Evolutionary conservation across 345 rosid genomes (phyloP).

Genomic region (Euphorbia tirucalli): DNA sequence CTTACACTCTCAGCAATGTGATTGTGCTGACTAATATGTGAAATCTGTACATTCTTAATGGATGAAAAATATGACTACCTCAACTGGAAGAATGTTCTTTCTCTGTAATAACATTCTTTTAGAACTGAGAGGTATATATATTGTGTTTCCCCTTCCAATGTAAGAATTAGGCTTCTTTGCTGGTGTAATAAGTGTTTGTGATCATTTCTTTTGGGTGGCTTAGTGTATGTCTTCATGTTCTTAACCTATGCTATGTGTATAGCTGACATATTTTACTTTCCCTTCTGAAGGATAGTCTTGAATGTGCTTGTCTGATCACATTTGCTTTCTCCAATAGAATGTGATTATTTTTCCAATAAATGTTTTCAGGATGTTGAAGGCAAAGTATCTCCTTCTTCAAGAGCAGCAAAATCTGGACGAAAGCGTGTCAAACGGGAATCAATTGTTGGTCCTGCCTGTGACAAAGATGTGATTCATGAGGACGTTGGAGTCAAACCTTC

Average conservation of each 20-base stretch:
- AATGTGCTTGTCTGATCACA: neutral
- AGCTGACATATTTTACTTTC: neutral
- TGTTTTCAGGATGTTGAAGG: slow-evolving; percentile 41
- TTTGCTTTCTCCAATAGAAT: neutral
- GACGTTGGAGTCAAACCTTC: slow-evolving; percentile 84
- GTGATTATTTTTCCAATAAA: neutral
- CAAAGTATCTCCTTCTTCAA: slow-evolving; percentile 20
- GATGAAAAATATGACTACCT: neutral
- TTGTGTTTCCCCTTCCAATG: neutral
- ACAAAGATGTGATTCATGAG: slow-evolving; percentile 73
- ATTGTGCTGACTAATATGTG: neutral
- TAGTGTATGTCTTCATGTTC: neutral
- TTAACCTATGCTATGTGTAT: neutral
- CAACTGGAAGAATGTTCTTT: neutral
- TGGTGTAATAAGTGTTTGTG: neutral
- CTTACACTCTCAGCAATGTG: neutral
- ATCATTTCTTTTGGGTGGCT: too few relatives aligned
- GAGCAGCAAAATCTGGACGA: slow-evolving; percentile 38
- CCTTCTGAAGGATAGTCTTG: neutral
- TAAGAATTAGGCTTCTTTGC: neutral
- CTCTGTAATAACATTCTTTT: neutral
- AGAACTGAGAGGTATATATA: neutral
- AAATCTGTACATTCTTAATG: neutral
- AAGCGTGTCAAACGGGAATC: slow-evolving; percentile 64
- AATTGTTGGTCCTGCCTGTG: slow-evolving; percentile 76